Conservation (phyloP, 2,329 filamentous ascomycete species). For the Neopestalotiopsis clavispora region DNA sequence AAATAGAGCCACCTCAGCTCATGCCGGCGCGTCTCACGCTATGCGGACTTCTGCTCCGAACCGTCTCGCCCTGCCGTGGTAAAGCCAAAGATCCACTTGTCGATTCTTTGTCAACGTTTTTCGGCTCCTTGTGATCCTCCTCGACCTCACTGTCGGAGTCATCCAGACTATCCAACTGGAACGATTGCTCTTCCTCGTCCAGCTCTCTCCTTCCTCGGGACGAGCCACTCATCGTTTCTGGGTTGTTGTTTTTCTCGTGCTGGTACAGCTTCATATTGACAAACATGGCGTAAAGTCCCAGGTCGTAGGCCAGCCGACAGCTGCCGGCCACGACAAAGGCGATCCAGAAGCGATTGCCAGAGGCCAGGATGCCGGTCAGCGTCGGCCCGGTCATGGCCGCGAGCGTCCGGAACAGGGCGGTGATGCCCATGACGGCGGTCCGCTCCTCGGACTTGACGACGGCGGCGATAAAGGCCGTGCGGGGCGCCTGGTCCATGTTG, state of each 20-base stretch:
- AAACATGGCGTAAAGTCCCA: constrained; percentile 64
- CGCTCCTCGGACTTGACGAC: constrained; percentile 68
- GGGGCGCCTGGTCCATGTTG: constrained; percentile 72
- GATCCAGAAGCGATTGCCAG: constrained; percentile 61
- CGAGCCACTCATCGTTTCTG: not conserved
- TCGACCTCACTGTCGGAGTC: not conserved
- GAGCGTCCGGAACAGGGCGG: constrained; percentile 62
- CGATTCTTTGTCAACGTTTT: not conserved
- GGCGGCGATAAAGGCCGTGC: constrained; percentile 69
- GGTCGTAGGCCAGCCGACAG: constrained; percentile 59
- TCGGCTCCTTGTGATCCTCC: not conserved
- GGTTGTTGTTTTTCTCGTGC: constrained; percentile 38
- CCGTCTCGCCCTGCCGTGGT: constrained; percentile 5
- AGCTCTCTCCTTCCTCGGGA: constrained; percentile 4
- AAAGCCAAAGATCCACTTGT: not conserved
- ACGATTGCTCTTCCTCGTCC: constrained; percentile 13
- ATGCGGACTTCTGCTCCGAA: constrained; percentile 10
- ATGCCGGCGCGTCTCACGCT: not conserved
- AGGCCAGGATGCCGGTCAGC: constrained; percentile 60
- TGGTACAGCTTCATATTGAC: constrained; percentile 59
- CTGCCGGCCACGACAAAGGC: constrained; percentile 63
- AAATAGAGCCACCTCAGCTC: not conserved
- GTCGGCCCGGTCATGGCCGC: constrained; percentile 60
- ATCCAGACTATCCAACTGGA: constrained; percentile 6
- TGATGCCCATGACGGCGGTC: constrained; percentile 75